Evolutionary conservation across 345 rosid genomes (phyloP).

Genomic region (Bruguiera sexangula): DNA sequence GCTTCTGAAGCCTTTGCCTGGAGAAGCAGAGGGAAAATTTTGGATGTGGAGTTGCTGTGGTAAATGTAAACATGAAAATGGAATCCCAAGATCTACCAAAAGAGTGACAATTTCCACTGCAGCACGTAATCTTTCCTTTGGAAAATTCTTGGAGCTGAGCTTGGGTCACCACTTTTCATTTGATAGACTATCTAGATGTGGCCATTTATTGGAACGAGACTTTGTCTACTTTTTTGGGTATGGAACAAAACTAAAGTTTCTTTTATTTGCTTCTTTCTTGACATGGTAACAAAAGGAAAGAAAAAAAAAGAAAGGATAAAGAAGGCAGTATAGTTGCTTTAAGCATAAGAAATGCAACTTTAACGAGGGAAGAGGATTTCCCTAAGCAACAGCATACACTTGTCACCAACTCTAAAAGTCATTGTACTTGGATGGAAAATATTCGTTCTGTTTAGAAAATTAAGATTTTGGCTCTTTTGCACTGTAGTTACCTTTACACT

Average conservation of each 20-base stretch:
- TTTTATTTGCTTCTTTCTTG: neutral
- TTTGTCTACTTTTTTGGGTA: conserved; percentile 97
- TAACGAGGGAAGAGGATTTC: neutral
- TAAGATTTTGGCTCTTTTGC: neutral
- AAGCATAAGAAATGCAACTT: no score
- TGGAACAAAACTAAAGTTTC: conserved; percentile 12
- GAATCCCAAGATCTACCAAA: conserved; percentile 57
- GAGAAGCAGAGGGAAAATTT: conserved; percentile 70
- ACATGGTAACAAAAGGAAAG: neutral
- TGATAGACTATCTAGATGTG: conserved; percentile 55
- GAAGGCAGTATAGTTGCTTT: neutral
- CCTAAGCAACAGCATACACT: neutral
- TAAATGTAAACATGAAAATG: conserved; percentile 58
- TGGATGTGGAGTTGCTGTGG: conserved; percentile 99
- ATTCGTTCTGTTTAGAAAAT: neutral
- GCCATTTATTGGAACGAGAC: conserved; percentile 77
- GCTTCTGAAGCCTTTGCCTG: conserved; percentile 51
- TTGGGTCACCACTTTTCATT: conserved; percentile 51
- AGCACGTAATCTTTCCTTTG: conserved; percentile 78
- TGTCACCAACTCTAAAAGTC: neutral
- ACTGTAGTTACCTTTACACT: neutral
- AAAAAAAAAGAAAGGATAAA: neutral
- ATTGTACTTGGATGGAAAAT: neutral
- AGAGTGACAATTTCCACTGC: conserved; percentile 73
- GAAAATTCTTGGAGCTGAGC: conserved; percentile 94